A percentile compares a stretch with the other conserved stretches of the same genome.
Evolutionary conservation across 2,329 filamentous ascomycete species (phyloP).

Genomic region (Alternaria hordeiaustralica): DNA sequence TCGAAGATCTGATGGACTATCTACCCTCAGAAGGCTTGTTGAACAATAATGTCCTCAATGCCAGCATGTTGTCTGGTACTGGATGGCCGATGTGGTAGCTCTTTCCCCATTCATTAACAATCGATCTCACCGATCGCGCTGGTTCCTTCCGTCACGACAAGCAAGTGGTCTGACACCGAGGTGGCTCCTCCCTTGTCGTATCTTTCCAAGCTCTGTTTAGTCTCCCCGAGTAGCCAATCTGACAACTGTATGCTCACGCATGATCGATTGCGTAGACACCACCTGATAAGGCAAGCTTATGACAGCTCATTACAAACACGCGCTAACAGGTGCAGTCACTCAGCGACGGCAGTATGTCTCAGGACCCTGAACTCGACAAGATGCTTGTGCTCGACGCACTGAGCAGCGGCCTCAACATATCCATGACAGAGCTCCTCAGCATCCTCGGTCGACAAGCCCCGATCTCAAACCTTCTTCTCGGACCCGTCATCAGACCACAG

Average conservation of each 20-base stretch:
- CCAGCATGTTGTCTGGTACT: slow-evolving; percentile 12
- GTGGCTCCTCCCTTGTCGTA: background rate
- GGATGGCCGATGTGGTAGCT: background rate
- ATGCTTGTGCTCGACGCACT: slow-evolving; percentile 7
- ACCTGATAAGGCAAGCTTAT: background rate
- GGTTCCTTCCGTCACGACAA: background rate
- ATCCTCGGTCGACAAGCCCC: slow-evolving; percentile 5
- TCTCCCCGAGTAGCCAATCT: background rate
- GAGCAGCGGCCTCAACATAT: slow-evolving; percentile 4
- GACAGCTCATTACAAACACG: background rate
- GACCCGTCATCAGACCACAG: background rate
- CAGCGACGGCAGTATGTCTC: background rate
- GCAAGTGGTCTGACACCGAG: background rate
- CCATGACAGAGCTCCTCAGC: slow-evolving; percentile 3
- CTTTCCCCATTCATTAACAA: background rate
- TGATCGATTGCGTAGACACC: background rate
- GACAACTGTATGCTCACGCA: background rate
- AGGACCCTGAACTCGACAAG: background rate
- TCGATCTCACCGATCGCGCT: background rate
- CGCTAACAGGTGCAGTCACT: background rate
- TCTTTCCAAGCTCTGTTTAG: background rate
- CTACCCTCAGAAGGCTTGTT: slow-evolving; percentile 30
- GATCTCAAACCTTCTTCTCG: slow-evolving; percentile 5
- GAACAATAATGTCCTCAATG: slow-evolving; percentile 33
- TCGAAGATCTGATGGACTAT: slow-evolving; percentile 35